Evolutionary conservation across 2,329 filamentous ascomycete genomes (phyloP).

Genomic region (Aspergillus ochraceoroseus): DNA sequence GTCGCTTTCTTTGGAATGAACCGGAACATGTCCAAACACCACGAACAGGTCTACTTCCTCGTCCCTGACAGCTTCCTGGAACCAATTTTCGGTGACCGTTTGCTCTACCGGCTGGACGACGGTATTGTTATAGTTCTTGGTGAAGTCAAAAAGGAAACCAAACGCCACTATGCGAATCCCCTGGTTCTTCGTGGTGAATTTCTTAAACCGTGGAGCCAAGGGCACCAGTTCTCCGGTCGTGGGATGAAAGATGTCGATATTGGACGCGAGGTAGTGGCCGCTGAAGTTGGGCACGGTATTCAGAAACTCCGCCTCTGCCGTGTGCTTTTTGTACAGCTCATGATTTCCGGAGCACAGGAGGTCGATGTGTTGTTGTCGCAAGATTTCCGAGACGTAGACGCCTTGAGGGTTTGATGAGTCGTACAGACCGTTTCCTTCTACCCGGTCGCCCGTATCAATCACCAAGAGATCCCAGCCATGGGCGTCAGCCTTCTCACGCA

Average conservation of each 20-base stretch:
- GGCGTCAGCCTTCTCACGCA: constrained; percentile 72
- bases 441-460: constrained; percentile 88
- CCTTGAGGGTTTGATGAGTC: constrained; percentile 86
- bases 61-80: constrained; percentile 75
- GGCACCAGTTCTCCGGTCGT: constrained; percentile 66
- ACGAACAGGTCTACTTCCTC: constrained; percentile 78
- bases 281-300: constrained; percentile 78
- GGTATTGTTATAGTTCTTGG: constrained; percentile 83
- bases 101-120: constrained; percentile 74
- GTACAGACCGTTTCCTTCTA: constrained; percentile 93
- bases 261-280: constrained; percentile 79
- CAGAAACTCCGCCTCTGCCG: constrained; percentile 71
- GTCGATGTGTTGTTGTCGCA: constrained; percentile 76
- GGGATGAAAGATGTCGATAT: constrained; percentile 79
- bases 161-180: constrained; percentile 80
- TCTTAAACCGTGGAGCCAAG: constrained; percentile 75
- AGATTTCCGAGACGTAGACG: constrained; percentile 80
- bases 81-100: constrained; percentile 80
- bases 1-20: constrained; percentile 74
- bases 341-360: constrained; percentile 87
- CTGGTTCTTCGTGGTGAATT: constrained; percentile 87
- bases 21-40: constrained; percentile 77
- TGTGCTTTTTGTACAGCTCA: constrained; percentile 79
- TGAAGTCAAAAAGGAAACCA: constrained; percentile 94
- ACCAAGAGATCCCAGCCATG: constrained; percentile 79